Base-by-base conservation (phyloP, 441 rosid genomes). In the Iberis amara region DNA sequence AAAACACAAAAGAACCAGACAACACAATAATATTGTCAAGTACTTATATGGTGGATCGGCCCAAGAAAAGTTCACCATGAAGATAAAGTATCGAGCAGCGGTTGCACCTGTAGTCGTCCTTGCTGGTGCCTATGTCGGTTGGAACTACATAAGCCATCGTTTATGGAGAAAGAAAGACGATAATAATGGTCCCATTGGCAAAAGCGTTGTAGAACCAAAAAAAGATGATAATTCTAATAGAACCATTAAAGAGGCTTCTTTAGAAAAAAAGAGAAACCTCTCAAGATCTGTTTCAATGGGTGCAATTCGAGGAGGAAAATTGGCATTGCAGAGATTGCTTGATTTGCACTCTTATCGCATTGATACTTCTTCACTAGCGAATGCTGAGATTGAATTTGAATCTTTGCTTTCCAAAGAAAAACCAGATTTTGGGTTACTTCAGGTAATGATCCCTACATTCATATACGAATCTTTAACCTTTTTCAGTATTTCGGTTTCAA, bases 231-330 rank as follows among this genome's bases (percentile, higher is more conserved):
- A 46, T 45, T 59, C 8, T 41, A 39, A 66, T 13, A 48, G 15
- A 4, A 33, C 10, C 2, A 10, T 52, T 8, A 59, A 54, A 52
- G 65, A 66, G 32, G 30, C 11, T 46, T 58, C 54, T 31, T 52
- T 12, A 30, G 27, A 4, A 48, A 49, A 57, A 60, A 13, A 28
- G 27, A 37, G 28, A 41, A 30, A 15, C 4, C 18, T 64, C 15
- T 35, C 78, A 37, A 73, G 76, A 49, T 76, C 89, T 6, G 40
- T 78, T 61, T 75, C 82, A 23, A 0, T 79, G 27, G 85, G 73
- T 4, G 71, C 72, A 18, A 66, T 82, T 11, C 79, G 73, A 46
- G 86, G 89, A 62, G 86, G 86, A 6, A 72, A 65, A 52, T 8
- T 73, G 28, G 80, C 82, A 12, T 14, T 80, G 58, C 78, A 80